Percentiles rank a stretch among this genome's conserved stretches.
Evolutionary conservation across 1,284 basidiomycete species (phyloP).

Genomic region (Caloboletus inedulis): DNA sequence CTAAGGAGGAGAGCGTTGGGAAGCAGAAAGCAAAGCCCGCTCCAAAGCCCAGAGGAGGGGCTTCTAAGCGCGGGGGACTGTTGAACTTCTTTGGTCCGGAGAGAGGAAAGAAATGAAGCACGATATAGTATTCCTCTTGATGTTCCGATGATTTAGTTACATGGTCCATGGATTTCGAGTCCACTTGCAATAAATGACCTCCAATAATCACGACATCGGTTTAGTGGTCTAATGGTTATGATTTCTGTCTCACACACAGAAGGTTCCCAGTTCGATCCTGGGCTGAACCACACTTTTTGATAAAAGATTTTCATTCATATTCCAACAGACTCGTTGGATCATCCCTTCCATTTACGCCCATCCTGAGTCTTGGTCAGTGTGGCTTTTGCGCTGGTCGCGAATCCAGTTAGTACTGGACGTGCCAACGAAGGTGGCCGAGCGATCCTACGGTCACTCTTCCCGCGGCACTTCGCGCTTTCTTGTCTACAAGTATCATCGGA

Average conservation of each 20-base stretch:
- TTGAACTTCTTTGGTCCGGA: constrained; percentile 36
- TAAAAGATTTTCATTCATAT: neutral
- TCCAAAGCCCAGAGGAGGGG: constrained; percentile 21
- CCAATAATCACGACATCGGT: neutral
- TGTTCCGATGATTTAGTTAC: neutral
- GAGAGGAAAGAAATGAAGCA: constrained; percentile 29
- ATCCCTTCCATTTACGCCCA: neutral
- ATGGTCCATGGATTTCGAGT: neutral
- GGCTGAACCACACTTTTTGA: constrained; percentile 38
- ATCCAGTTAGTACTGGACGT: neutral
- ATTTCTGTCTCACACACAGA: constrained; percentile 49
- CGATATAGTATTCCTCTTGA: neutral
- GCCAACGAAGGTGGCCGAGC: neutral
- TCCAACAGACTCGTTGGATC: neutral
- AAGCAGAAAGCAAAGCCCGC: constrained; percentile 20
- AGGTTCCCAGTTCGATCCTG: constrained; percentile 50
- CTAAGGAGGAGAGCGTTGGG: constrained; percentile 11
- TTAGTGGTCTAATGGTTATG: constrained; percentile 46
- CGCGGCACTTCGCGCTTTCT: too few relatives aligned
- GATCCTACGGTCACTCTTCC: neutral
- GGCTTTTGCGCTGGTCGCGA: neutral
- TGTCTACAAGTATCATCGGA: neutral
- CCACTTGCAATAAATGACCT: accelerated
- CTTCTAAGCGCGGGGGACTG: constrained; percentile 27
- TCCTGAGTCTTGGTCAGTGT: too few relatives aligned